Evolutionary conservation across 768 basidiomycete genomes (phyloP).

Genomic region (Infundibulicybe gibba): DNA sequence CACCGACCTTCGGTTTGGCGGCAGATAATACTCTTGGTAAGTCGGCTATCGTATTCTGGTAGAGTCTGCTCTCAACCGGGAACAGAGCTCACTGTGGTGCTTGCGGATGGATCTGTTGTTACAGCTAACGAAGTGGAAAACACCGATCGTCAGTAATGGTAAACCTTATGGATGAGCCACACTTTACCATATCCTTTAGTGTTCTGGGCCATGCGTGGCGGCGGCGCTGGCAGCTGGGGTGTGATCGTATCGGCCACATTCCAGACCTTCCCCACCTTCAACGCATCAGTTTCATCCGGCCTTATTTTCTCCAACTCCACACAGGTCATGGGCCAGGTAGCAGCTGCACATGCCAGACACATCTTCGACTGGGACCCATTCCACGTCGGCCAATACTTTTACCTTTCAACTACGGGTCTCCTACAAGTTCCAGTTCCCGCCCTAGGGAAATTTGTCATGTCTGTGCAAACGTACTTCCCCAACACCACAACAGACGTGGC

Average conservation of each 20-base stretch:
- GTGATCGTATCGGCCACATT: conserved; percentile 13
- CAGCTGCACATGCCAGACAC: no score
- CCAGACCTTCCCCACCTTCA: conserved; percentile 11
- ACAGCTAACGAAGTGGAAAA: conserved; percentile 32
- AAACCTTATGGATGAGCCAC: no score
- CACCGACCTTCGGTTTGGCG: conserved; percentile 18
- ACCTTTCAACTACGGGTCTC: conserved; percentile 1
- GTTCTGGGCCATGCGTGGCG: conserved; percentile 46
- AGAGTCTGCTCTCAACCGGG: no score
- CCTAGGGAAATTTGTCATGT: neutral
- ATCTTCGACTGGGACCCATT: conserved; percentile 13
- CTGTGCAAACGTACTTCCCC: conserved; percentile 14
- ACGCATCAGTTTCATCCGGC: conserved; percentile 15
- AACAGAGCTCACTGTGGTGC: conserved; percentile 32
- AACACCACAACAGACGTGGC: conserved; percentile 10
- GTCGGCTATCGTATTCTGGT: no score
- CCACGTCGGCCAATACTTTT: conserved; percentile 25
- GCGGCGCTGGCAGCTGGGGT: conserved; percentile 38
- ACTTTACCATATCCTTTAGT: conserved; percentile 6
- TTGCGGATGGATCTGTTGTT: conserved; percentile 29
- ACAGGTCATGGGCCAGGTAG: neutral
- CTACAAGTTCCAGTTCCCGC: neutral
- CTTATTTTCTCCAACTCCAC: conserved; percentile 11
- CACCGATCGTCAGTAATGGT: conserved; percentile 17
- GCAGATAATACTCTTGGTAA: conserved; percentile 12